phyloP scores from a whole-genome alignment of 768 basidiomycete species.

The Hirschioporus abietinus region DNA sequence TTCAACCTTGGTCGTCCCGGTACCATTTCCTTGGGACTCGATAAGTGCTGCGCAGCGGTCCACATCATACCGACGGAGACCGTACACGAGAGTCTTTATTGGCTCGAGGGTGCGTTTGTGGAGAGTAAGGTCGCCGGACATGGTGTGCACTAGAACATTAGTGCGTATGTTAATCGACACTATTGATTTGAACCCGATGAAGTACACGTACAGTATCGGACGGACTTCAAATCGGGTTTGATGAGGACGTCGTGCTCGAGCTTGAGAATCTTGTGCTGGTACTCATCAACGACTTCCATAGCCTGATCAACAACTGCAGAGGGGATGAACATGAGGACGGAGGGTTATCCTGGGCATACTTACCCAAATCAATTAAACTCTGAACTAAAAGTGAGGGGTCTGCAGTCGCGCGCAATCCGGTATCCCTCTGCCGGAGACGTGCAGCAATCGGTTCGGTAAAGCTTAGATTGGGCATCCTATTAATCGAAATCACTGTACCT shows the following conservation, averaged over 20 bases:
- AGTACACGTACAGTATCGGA: slow-evolving; percentile 17
- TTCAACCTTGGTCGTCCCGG: slow-evolving; percentile 9
- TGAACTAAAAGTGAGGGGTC: slow-evolving; percentile 26
- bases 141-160: slow-evolving; percentile 23
- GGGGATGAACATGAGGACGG: neutral
- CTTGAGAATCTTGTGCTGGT: slow-evolving; percentile 21
- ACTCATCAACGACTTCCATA: slow-evolving; percentile 22
- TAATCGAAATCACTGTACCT: slow-evolving; percentile 20
- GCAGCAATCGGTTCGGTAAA: slow-evolving; percentile 17
- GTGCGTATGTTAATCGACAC: neutral
- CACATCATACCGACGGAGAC: slow-evolving; percentile 24
- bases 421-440: slow-evolving; percentile 19
- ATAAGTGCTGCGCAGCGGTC: slow-evolving; percentile 20
- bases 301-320: slow-evolving; percentile 22
- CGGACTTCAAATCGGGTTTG: slow-evolving; percentile 23
- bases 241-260: slow-evolving; percentile 20
- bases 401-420: slow-evolving; percentile 21
- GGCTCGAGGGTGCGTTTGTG: slow-evolving; percentile 29
- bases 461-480: slow-evolving; percentile 10
- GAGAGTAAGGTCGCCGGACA: slow-evolving; percentile 25
- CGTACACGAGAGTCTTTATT: slow-evolving; percentile 21
- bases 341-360: neutral
- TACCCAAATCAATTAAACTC: slow-evolving; percentile 22
- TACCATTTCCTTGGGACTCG: neutral
- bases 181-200: neutral